A percentile compares a stretch with the other conserved stretches of the same genome.
Conservation (phyloP, 768 basidiomycete genomes). For the Suillus brevipes region DNA sequence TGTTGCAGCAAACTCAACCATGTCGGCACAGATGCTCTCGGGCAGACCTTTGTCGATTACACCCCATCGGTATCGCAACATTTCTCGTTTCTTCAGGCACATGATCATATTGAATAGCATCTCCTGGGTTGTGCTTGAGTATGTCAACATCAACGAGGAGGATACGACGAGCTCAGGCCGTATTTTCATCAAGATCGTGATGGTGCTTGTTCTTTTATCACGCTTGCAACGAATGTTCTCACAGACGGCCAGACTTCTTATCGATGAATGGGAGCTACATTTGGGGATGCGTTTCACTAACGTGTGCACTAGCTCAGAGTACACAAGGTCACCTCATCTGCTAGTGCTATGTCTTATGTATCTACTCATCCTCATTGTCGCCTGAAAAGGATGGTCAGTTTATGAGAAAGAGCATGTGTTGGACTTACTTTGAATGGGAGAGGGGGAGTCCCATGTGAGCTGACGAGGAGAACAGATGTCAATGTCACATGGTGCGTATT, state of each 20-base stretch:
- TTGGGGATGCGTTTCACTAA: too few species aligned
- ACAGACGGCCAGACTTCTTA: too few species aligned
- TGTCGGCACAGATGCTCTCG: conserved; percentile 88
- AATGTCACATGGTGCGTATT: neutral
- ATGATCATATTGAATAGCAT: conserved; percentile 85
- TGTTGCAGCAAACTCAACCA: conserved; percentile 96
- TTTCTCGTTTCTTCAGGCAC: conserved; percentile 96
- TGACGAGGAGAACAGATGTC: neutral
- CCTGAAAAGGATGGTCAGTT: too few species aligned
- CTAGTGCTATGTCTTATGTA: too few species aligned
- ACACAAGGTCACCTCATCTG: too few species aligned
- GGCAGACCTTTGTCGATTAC: conserved; percentile 88
- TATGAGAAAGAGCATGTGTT: too few species aligned
- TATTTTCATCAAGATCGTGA: conserved; percentile 97
- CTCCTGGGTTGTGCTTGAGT: conserved; percentile 84
- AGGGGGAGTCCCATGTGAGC: neutral
- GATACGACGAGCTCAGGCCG: conserved; percentile 96
- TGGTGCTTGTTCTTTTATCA: conserved; percentile 33
- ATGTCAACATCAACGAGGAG: conserved; percentile 93
- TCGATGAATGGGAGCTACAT: too few species aligned
- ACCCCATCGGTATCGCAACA: conserved; percentile 97
- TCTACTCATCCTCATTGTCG: too few species aligned
- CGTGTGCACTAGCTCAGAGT: too few species aligned
- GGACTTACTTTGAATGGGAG: too few species aligned
- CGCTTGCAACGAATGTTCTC: too few species aligned